These are phyloP conservation scores for Nemania diffusa DNA, from an alignment of 2,329 filamentous ascomycete species.

Conservation along the genomic window DNA sequence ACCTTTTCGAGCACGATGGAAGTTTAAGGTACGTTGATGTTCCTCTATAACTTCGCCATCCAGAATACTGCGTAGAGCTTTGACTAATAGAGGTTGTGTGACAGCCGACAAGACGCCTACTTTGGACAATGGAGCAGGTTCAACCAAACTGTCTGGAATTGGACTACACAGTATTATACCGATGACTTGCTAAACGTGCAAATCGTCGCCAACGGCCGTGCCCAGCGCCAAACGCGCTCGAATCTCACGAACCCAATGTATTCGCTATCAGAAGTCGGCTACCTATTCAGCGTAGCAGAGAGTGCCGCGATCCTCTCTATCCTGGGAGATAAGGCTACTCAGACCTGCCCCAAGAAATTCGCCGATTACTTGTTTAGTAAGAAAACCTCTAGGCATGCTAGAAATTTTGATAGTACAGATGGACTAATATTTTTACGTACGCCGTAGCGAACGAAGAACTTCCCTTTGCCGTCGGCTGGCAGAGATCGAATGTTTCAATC, in stretches of 20 bases:
- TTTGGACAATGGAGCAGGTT: constrained; percentile 64
- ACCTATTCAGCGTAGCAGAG: constrained; percentile 60
- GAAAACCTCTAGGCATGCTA: constrained; percentile 32
- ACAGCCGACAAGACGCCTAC: constrained; percentile 60
- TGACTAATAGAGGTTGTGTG: constrained; percentile 6
- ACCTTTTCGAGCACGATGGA: constrained; percentile 61
- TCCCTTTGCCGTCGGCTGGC: constrained; percentile 56
- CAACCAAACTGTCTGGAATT: constrained; percentile 62
- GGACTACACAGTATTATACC: constrained; percentile 59
- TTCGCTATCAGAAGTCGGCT: constrained; percentile 53
- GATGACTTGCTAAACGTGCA: constrained; percentile 52
- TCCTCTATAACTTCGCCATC: neutral
- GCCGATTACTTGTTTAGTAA: constrained; percentile 59
- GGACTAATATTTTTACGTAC: constrained; percentile 1
- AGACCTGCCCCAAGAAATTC: constrained; percentile 52
- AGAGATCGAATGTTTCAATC: constrained; percentile 33
- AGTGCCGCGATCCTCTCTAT: constrained; percentile 58
- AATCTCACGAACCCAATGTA: constrained; percentile 60
- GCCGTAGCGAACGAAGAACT: constrained; percentile 55
- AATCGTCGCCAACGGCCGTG: constrained; percentile 58
- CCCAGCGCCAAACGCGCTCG: constrained; percentile 57
- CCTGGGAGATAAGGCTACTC: constrained; percentile 56
- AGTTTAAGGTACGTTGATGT: constrained; percentile 53
- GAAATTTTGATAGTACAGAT: neutral
- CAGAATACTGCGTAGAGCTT: neutral